Base-by-base conservation (phyloP, 2,329 filamentous ascomycete genomes). In the Colletotrichum gigasporum region DNA sequence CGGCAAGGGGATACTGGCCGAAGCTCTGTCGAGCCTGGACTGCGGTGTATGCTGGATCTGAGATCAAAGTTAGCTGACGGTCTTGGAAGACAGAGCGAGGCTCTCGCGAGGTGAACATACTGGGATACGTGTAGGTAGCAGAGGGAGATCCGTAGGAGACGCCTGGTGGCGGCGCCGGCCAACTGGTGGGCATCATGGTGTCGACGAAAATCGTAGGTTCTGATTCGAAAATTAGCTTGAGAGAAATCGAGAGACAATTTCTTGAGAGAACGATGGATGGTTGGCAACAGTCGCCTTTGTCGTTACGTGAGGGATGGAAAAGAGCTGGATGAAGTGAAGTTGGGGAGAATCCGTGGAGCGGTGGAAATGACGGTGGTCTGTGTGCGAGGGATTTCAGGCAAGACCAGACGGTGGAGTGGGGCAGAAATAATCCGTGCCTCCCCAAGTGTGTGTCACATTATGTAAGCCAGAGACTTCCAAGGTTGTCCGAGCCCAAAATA, bases 21-120 rank as follows among this genome's bases (percentile, higher is more conserved):
- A 90, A 86, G 69, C 80, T 84, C 76, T 87, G 87, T 70, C 87
- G 87, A 72, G 88, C 86, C 77, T 85, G 82, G 67, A 90, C 87
- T 68, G 86, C 79, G 65, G 85, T 88, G 71, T 85, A 90, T 65
- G 87, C 87, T 71, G 85, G 83, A 68, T 82, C 80, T 78, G 72
- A 47, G 24, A n/a, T 11, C 12, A 6, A 5, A 5, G 58, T 70
- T 34, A 71, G 63, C 48, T 44, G 39, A 24, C 6, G 12, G 2
- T 16, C 5, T 14, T 24, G 9, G 18, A 2, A 12, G 11, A 54
- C 30, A 22, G 16, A 52, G 39, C 28, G 39, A 67, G 62, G 22
- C 7, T 4, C 11, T 37, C 9, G 51, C 30, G 51, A 26, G 53
- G 50, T 41, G 62, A 47, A 75, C 78, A 67, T 71, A 80, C 78